Conservation (phyloP, 768 basidiomycete species). For the Cystofilobasidium bisporidii region DNA sequence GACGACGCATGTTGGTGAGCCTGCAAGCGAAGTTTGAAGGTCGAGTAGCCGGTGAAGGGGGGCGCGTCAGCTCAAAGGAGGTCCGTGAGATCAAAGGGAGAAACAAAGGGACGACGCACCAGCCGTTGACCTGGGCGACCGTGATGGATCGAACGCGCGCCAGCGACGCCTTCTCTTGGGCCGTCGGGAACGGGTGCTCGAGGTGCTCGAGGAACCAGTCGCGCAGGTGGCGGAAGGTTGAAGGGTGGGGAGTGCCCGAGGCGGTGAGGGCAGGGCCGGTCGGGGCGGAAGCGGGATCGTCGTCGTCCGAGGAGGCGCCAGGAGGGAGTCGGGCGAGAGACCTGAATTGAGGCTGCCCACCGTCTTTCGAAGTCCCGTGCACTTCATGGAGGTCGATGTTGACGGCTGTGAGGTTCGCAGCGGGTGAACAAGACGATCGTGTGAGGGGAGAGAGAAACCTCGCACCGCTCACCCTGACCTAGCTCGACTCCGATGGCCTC, state of each 20-base stretch:
- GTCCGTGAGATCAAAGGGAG: neutral
- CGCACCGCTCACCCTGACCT: too few species aligned
- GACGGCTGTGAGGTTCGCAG: too few species aligned
- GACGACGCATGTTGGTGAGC: slow-evolving; percentile 19
- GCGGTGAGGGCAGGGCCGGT: neutral
- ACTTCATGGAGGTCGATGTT: too few species aligned
- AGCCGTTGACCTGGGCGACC: slow-evolving; percentile 11
- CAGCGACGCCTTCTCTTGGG: slow-evolving; percentile 8
- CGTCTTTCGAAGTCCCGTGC: too few species aligned
- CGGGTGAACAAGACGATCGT: too few species aligned
- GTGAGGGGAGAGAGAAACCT: too few species aligned
- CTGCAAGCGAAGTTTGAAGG: neutral
- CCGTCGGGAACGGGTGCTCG: slow-evolving; percentile 16
- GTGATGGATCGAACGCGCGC: neutral
- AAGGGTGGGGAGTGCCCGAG: neutral
- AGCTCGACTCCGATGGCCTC: too few species aligned
- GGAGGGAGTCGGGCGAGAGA: too few species aligned
- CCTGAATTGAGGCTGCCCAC: too few species aligned
- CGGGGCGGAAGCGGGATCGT: too few species aligned
- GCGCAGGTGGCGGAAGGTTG: slow-evolving; percentile 9
- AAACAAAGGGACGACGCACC: slow-evolving; percentile 7
- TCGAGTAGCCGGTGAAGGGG: neutral
- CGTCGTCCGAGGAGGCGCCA: too few species aligned
- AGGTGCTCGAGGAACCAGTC: slow-evolving; percentile 21
- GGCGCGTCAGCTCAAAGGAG: neutral